Evolutionary conservation across 345 rosid genomes (phyloP).

Genomic region (Pugionium dolabratum): DNA sequence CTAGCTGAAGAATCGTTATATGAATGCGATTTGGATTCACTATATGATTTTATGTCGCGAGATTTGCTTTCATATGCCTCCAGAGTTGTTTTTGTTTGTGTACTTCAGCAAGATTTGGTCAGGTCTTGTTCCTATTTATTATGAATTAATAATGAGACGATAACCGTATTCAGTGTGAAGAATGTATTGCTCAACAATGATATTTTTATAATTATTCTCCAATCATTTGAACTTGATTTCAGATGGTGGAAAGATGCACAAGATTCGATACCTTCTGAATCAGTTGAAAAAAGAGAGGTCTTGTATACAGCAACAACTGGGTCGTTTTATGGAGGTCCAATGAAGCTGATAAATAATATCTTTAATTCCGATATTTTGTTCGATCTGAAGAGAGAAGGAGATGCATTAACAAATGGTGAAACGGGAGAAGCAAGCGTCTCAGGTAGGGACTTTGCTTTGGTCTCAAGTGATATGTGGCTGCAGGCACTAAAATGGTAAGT

Average conservation of each 20-base stretch:
- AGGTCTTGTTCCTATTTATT: neutral
- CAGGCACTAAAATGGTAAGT: conserved; percentile 86
- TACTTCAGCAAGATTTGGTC: neutral
- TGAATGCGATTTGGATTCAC: conserved; percentile 22
- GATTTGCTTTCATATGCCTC: conserved; percentile 1
- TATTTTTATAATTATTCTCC: neutral
- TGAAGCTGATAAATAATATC: conserved; percentile 91
- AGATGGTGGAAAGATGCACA: conserved; percentile 99
- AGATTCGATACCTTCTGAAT: conserved; percentile 47
- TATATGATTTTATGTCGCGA: neutral
- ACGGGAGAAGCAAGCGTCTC: conserved; percentile 76
- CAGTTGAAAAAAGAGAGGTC: conserved; percentile 62
- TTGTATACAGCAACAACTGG: conserved; percentile 67
- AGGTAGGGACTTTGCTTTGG: conserved; percentile 91
- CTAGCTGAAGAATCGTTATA: conserved; percentile 2
- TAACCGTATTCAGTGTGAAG: neutral
- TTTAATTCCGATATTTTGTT: conserved; percentile 79
- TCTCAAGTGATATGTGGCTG: conserved; percentile 94
- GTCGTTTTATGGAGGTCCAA: conserved; percentile 71
- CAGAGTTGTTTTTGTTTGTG: neutral
- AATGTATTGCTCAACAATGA: conserved; percentile 3
- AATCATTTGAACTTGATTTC: conserved; percentile 18
- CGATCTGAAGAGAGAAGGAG: conserved; percentile 74
- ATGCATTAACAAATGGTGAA: conserved; percentile 51
- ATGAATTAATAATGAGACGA: neutral